phyloP scores from a whole-genome alignment of 805 yeast species.

The Starmerella floris region DNA sequence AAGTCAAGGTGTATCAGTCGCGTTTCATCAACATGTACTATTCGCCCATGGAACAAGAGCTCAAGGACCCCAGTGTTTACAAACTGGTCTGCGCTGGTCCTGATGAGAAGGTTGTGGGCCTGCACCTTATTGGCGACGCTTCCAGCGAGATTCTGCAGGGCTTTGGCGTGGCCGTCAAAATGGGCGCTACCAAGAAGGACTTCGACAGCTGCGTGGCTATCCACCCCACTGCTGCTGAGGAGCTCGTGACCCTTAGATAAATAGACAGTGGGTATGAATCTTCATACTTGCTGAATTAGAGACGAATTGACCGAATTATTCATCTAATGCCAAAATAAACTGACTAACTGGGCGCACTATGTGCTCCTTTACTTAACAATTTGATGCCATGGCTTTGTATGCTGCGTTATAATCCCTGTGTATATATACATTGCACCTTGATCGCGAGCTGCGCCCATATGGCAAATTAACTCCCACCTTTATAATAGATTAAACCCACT shows the following conservation, averaged over 20 bases:
- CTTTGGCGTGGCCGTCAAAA: slow-evolving; percentile 92
- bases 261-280: neutral
- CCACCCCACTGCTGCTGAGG: slow-evolving; percentile 98
- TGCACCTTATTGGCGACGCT: slow-evolving; percentile 83
- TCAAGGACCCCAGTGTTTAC: slow-evolving; percentile 78
- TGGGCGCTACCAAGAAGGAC: slow-evolving; percentile 97
- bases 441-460: too few species aligned
- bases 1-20: slow-evolving; percentile 69
- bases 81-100: slow-evolving; percentile 65
- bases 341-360: too few species aligned
- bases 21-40: slow-evolving; percentile 86
- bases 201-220: slow-evolving; percentile 94
- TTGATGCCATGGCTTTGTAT: too few species aligned
- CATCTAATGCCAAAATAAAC: neutral
- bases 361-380: too few species aligned
- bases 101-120: slow-evolving; percentile 87
- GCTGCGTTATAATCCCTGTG: too few species aligned
- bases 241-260: slow-evolving; percentile 63
- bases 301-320: neutral
- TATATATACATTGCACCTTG: too few species aligned
- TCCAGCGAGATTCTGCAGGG: slow-evolving; percentile 94
- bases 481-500: too few species aligned
- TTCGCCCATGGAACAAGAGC: slow-evolving; percentile 54
- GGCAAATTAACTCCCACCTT: too few species aligned
- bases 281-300: neutral